Evolutionary conservation across 495 filamentous ascomycete species (phyloP).

Genomic region (Viridothelium virens): DNA sequence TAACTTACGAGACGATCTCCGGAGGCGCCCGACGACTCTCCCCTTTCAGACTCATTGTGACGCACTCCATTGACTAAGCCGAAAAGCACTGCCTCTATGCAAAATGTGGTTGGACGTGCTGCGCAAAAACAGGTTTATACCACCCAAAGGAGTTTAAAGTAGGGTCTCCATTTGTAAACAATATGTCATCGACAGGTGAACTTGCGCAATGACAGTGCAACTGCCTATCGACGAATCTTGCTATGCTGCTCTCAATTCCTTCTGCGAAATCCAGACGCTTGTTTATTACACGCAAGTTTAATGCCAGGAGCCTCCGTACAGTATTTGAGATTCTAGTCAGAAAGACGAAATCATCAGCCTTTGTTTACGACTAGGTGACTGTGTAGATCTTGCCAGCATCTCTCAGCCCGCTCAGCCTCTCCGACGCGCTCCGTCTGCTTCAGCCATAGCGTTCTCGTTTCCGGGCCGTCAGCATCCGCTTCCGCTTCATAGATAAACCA

Average conservation of each 20-base stretch:
- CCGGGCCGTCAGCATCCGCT: background rate
- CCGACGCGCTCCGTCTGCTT: background rate
- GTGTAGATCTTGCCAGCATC: background rate
- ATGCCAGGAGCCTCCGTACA: no score
- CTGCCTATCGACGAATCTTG: no score
- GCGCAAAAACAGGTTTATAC: background rate
- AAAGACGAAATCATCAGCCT: no score
- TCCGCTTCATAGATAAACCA: background rate
- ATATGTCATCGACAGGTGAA: background rate
- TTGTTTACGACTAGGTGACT: background rate
- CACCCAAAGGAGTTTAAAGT: no score
- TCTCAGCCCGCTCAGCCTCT: background rate
- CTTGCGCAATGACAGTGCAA: no score
- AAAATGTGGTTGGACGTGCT: background rate
- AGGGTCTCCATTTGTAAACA: background rate
- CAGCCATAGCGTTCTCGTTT: background rate
- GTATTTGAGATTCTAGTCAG: no score
- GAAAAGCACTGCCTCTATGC: background rate
- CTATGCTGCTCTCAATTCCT: no score
- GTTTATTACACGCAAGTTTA: no score
- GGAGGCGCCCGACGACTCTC: background rate
- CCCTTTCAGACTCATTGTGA: background rate
- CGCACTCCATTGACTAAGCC: background rate
- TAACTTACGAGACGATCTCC: slow-evolving; percentile 4
- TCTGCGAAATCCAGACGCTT: no score